Conservation (phyloP, 1,284 basidiomycete genomes). For the Apiotrichum gracile region DNA sequence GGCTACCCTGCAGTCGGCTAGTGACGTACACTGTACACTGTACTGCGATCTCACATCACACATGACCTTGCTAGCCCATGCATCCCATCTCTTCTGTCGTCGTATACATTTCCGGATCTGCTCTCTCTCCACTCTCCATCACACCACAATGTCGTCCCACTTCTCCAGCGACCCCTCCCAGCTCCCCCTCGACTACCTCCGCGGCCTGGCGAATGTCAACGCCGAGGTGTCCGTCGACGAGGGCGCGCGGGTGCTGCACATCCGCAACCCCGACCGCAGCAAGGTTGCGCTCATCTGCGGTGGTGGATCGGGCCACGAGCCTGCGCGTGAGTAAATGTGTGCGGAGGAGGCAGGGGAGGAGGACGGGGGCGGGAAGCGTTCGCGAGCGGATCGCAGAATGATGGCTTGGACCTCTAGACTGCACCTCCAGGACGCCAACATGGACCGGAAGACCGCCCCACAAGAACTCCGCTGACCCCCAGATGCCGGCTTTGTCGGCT, state of each 20-base stretch:
- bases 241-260: constrained; percentile 50
- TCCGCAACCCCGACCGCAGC: constrained; percentile 54
- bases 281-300: constrained; percentile 80
- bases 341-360: no score
- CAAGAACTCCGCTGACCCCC: neutral
- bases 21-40: no score
- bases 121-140: neutral
- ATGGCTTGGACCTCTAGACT: no score
- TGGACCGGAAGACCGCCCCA: no score
- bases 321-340: constrained; percentile 54
- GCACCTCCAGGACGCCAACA: no score
- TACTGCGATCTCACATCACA: no score
- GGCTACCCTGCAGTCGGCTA: neutral
- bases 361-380: no score
- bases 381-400: no score
- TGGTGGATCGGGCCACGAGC: constrained; percentile 87
- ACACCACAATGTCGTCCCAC: constrained; percentile 48
- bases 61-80: no score
- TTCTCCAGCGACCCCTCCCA: constrained; percentile 62
- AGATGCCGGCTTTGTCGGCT: constrained; percentile 71
- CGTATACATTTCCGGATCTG: neutral
- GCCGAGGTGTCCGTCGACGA: constrained; percentile 62
- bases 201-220: constrained; percentile 64
- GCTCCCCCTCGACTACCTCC: constrained; percentile 68
- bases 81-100: no score